Percentiles rank a stretch among this genome's conserved stretches.
Evolutionary conservation across 2,329 filamentous ascomycete genomes (phyloP).

Genomic region (Epichloe hybrida): DNA sequence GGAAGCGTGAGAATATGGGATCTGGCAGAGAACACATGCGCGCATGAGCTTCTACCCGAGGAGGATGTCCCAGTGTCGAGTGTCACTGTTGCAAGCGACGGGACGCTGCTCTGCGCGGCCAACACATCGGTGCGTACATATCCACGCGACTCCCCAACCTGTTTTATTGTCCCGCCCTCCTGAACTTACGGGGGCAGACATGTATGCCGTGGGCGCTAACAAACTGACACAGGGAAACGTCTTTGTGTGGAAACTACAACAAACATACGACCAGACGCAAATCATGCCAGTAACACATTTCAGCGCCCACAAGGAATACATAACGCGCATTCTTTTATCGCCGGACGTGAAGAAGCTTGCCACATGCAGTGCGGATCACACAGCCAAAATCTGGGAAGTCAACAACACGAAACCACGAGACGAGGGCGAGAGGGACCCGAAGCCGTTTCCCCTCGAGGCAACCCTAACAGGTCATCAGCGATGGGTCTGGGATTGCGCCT

Average conservation of each 20-base stretch:
- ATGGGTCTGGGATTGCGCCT: slow-evolving; percentile 97
- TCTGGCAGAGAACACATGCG: slow-evolving; percentile 90
- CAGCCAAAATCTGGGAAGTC: slow-evolving; percentile 92
- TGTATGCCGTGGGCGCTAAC: neutral
- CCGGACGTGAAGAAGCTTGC: slow-evolving; percentile 90
- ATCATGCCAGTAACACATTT: slow-evolving; percentile 82
- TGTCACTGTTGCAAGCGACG: slow-evolving; percentile 91
- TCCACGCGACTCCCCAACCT: no score
- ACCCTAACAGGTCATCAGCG: slow-evolving; percentile 83
- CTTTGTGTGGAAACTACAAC: slow-evolving; percentile 91
- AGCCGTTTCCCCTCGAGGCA: slow-evolving; percentile 67
- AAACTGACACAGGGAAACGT: slow-evolving; percentile 60
- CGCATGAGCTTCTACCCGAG: slow-evolving; percentile 89
- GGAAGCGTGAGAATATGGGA: slow-evolving; percentile 96
- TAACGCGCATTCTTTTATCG: slow-evolving; percentile 80
- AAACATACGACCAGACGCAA: slow-evolving; percentile 67
- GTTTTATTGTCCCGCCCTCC: neutral
- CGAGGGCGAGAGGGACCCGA: slow-evolving; percentile 25
- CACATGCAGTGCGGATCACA: slow-evolving; percentile 86
- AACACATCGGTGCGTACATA: slow-evolving; percentile 60
- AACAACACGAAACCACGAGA: slow-evolving; percentile 47
- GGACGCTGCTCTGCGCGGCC: slow-evolving; percentile 80
- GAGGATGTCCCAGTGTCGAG: slow-evolving; percentile 89
- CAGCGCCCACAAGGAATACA: slow-evolving; percentile 81
- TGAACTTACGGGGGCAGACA: no score